Conservation (phyloP, 305 asterid genomes). For the Plantago coronopus region DNA sequence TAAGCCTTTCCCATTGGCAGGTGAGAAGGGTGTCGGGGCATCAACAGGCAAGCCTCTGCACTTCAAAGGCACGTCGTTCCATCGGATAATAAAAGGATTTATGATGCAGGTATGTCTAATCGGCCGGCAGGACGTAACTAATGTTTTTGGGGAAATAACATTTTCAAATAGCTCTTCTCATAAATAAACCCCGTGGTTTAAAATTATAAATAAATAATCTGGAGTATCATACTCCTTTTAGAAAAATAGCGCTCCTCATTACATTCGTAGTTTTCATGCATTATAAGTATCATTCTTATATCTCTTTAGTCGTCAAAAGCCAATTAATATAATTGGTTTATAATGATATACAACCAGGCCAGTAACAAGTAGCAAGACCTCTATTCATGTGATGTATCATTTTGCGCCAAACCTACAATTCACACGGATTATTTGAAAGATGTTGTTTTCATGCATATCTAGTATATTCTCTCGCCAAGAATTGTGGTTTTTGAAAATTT, state of each 20-base stretch:
- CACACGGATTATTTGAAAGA: not conserved
- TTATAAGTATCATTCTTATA: not conserved
- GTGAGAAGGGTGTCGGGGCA: conserved; percentile 85
- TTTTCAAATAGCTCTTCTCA: too few relatives aligned
- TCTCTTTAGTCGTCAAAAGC: not conserved
- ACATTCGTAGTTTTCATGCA: conserved; percentile 3
- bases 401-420: not conserved
- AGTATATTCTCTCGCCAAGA: not conserved
- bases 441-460: not conserved
- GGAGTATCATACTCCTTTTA: too few relatives aligned
- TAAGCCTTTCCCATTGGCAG: conserved; percentile 38
- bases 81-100: conserved; percentile 90
- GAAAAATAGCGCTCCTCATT: not conserved
- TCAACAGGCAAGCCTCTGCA: conserved; percentile 85
- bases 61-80: conserved; percentile 83
- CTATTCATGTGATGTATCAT: not conserved
- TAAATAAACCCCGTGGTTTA: too few relatives aligned
- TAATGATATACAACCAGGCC: not conserved
- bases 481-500: not conserved
- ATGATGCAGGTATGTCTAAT: conserved; percentile 82
- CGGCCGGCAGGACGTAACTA: conserved; percentile 6
- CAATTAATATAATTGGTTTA: conserved; percentile 16
- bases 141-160: conserved; percentile 6
- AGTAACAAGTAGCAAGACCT: conserved; percentile 1
- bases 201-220: too few relatives aligned